Base-by-base conservation (phyloP, 768 basidiomycete species). In the Hypholoma sublateritium region DNA sequence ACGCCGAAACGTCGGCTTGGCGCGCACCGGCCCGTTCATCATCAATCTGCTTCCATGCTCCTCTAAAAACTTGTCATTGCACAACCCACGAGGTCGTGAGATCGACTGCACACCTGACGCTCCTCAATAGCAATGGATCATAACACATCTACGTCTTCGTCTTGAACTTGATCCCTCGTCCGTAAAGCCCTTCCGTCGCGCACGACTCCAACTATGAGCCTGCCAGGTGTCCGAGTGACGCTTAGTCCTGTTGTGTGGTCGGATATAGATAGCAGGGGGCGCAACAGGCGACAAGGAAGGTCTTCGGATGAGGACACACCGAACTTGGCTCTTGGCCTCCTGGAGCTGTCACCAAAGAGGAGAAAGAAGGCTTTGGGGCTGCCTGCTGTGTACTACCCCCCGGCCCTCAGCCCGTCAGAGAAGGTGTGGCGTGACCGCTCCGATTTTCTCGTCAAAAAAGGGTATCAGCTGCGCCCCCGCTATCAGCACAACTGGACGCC, bases 351-450 rank as follows among this genome's bases (percentile, higher is more conserved):
- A 45, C 16, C 45, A 46, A 36, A 55, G 51, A 61, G 57, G 56
- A 60, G 55, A 34, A 57, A 54, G 43, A 61, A 61, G 50, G 45
- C 56, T 4, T 39, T 60, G 21, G 59, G 55, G 7, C 57, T 55
- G 25, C 58, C 59, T 28, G 59, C 61, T 12, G 43, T 64, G 12
- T 66, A 68, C 50, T 65, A 63, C 49, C 69, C 67, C 7, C 64
- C 66, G 2, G 22, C 58, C 7, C 60, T 70, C 21, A 67, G 60
- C 55, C 63, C 66, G 28, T 62, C 63, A 21, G 70, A 72, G 56
- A 61, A 45, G 25, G 22, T 67, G 37, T 72, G 70, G 70, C 66
- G 63, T 32, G 67, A 69, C 52, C 66, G 68, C 17, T 70, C 60
- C 49, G 56, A 50, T 5, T 67, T 66, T 58, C 59, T 72, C 12